Base-by-base conservation (phyloP, 1,139 yeast species). In the Candida tunisiensis region DNA sequence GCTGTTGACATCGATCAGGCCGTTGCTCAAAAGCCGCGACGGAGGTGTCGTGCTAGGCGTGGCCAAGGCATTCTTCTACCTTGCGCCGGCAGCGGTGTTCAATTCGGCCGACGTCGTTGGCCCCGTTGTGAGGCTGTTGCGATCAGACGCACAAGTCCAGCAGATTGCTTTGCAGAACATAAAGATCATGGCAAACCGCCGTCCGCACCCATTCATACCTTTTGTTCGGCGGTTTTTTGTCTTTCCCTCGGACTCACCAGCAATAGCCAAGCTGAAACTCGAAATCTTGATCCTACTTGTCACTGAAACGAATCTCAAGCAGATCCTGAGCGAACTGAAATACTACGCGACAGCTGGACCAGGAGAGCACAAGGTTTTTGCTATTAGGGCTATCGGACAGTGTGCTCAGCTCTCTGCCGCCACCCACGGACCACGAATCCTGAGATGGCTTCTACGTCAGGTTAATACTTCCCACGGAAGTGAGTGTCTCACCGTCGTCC, bases 291-390 rank as follows among this genome's bases (percentile, higher is more conserved):
- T 85, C 2, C 51, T 61, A 11, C 47, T 82, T 16, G 65, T 72
- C 20, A 60, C 60, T 28, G 68, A 64, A 15, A 47, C 51, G 3
- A 79, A 66, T 37, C 62, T 70, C 27, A 57, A 59, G 23, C 34
- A 41, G 3, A 63, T 80, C 10, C 53, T 77, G n/a, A 59, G 62
- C 16, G 93, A 83, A 46, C 55, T 85, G 23, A 74, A 75, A 39
- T 69, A 69, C 44, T 67, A 71, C 36, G 69, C 79, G 0, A 50
- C 60, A n/a, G 44, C 57, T 13, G 51, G 62, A 3, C 39, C 46
- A 1, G 45, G 55, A 14, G 28, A 12, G 18, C 21, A 29, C 8
- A 15, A 31, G 2, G 34, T 31, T 4, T 31, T 25, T n/a, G n/a
- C n/a, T 3, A 28, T 38, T 34, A 65, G 63, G 29, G 65, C 79